Evolutionary conservation across 805 yeast species (phyloP), one percentile per base, ranked within the genome.

Genomic region (Kuraishia molischiana): DNA sequence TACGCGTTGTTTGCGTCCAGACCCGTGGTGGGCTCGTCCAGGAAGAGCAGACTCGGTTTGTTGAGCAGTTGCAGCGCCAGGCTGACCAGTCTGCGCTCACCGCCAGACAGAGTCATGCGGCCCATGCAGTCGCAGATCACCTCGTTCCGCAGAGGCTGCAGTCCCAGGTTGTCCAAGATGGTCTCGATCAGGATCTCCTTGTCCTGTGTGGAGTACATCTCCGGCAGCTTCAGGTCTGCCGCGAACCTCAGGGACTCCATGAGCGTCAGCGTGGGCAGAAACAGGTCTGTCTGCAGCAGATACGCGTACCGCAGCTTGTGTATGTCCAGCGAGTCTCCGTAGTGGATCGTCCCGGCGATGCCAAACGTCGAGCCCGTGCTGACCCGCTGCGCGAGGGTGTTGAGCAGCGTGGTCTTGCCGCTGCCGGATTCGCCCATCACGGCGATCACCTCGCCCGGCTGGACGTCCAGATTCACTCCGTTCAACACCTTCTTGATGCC

Each of bases 11-110:
- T 73, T 2, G 89, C 76, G 52, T 82, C 92, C 19, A 82, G 58
- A 1, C 90, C 90, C 0, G 90, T 81, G 2, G 92, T 82, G 3
- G 92, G 90, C 47, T 82, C 90, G 51, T 82, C 92, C 33, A 82
- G 54, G 47, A 80, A 82, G 42, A 82, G 54, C 3, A 82, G 59
- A 1, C 82, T 69, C 0, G 90, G 90, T 41, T 73, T 77, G 10
- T 77, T 69, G 35, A 82, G 61, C 47, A 82, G 60, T 49, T 82
- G 89, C 9, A 81, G 70, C 0, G 85, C 89, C 26, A 82, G 63
- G 30, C 85, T 75, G 6, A 79, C 67, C 40, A 89, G 57, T 45
- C 90, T 56, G 46, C 76, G 78, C 49, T 82, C 90, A 24, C 92
- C 92, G 11, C 92, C 92, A 0, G 86, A 78, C 3, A 82, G 57